A percentile compares a stretch with the other conserved stretches of the same genome.
These are phyloP conservation scores for Candida sp. DNA, from an alignment of 1,139 yeast species.

Conservation along the genomic window DNA sequence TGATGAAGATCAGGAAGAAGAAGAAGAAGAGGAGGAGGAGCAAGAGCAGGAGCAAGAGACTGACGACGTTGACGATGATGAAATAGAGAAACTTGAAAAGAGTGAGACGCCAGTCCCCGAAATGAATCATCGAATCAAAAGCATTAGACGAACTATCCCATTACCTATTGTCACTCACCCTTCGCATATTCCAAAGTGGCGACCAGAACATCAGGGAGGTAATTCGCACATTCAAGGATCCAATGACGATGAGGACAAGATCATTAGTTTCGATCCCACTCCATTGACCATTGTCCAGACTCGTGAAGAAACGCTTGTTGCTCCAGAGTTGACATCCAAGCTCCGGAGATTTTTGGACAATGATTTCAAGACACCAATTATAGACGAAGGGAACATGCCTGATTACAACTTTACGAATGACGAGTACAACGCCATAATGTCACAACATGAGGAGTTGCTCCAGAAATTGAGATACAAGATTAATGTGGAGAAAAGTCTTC, in stretches of 20 bases:
- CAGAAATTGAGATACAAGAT: slow-evolving; percentile 34
- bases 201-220: slow-evolving; percentile 38
- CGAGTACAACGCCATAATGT: slow-evolving; percentile 35
- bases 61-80: slow-evolving; percentile 3
- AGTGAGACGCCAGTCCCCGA: slow-evolving; percentile 16
- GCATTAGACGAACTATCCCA: slow-evolving; percentile 54
- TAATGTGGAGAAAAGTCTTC: slow-evolving; percentile 38
- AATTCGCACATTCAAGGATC: slow-evolving; percentile 35
- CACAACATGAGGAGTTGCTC: slow-evolving; percentile 36
- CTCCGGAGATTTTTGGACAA: slow-evolving; percentile 58
- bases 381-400: slow-evolving; percentile 38
- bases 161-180: slow-evolving; percentile 79
- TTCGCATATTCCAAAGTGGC: slow-evolving; percentile 70
- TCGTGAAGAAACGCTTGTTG: slow-evolving; percentile 20
- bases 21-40: slow-evolving; percentile 9
- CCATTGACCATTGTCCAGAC: slow-evolving; percentile 29
- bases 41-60: background rate
- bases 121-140: slow-evolving; percentile 35
- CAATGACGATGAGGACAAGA: slow-evolving; percentile 43
- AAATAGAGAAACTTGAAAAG: slow-evolving; percentile 7
- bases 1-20: slow-evolving; percentile 9
- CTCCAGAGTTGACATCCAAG: slow-evolving; percentile 37
- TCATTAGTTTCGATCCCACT: slow-evolving; percentile 32
- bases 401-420: slow-evolving; percentile 38
- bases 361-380: slow-evolving; percentile 47